phyloP scores from a whole-genome alignment of 2,329 filamentous ascomycete species.

The Geosmithia putterillii region DNA sequence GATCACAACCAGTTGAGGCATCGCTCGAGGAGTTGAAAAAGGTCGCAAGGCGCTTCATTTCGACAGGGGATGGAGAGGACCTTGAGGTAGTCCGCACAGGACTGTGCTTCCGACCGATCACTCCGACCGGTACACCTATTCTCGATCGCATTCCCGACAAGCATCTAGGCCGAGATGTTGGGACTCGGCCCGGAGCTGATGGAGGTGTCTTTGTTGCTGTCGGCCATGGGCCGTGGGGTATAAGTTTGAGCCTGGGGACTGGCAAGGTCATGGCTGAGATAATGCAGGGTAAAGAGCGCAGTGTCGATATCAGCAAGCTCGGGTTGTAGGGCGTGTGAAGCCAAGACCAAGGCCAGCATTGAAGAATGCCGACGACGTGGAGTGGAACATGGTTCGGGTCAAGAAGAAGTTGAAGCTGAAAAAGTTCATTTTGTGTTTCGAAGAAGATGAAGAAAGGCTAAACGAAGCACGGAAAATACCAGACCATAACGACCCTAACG shows the following conservation, averaged over 20 bases:
- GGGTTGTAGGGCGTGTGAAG: conserved; percentile 4
- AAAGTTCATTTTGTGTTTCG: too few species aligned
- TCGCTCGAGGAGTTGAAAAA: conserved; percentile 35
- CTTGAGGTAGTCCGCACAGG: conserved; percentile 51
- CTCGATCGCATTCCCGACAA: conserved; percentile 43
- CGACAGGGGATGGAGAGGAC: conserved; percentile 27
- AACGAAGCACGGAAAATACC: background rate
- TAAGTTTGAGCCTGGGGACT: conserved; percentile 51
- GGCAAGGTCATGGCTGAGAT: conserved; percentile 61
- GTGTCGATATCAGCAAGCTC: conserved; percentile 38
- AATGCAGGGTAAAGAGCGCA: conserved; percentile 44
- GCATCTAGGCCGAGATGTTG: conserved; percentile 35
- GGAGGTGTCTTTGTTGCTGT: conserved; percentile 60
- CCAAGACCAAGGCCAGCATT: too few species aligned
- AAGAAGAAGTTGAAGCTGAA: background rate
- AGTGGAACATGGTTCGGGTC: too few species aligned
- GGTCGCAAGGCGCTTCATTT: conserved; percentile 35
- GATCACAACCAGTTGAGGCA: conserved; percentile 6
- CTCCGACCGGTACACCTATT: conserved; percentile 50
- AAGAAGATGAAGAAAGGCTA: background rate
- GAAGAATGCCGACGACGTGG: too few species aligned
- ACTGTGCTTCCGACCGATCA: conserved; percentile 63
- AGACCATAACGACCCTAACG: background rate
- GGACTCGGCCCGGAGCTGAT: conserved; percentile 23
- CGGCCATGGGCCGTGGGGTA: conserved; percentile 70